Evolutionary conservation across 169 alveolate genomes (phyloP).

Genomic region (Haemoproteus tartakovskyi): DNA sequence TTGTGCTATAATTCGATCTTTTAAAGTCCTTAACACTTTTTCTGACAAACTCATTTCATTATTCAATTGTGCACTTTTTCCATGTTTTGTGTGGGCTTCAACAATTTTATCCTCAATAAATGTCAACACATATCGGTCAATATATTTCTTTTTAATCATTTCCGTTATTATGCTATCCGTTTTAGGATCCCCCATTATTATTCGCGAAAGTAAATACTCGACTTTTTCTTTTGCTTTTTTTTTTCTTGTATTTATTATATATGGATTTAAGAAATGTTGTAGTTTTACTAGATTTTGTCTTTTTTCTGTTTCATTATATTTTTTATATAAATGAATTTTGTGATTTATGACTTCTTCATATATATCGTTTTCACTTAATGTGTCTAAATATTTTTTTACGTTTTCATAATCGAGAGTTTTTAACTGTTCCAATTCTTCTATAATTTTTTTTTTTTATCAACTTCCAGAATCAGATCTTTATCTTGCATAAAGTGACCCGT

Average conservation of each 20-base stretch:
- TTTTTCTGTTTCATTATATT: conserved; percentile 53
- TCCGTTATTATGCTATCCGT: conserved; percentile 24
- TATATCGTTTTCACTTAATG: conserved; percentile 54
- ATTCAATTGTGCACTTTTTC: background rate
- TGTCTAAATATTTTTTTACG: conserved; percentile 15
- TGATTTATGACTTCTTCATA: conserved; percentile 62
- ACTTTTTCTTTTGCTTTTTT: conserved; percentile 62
- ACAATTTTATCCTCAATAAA: conserved; percentile 58
- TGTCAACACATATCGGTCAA: conserved; percentile 47
- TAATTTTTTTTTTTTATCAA: conserved; percentile 36
- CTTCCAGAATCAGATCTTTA: conserved; percentile 53
- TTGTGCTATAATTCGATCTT: conserved; percentile 56
- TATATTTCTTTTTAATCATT: conserved; percentile 30
- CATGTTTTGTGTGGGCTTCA: conserved; percentile 48
- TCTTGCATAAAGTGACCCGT: conserved; percentile 46
- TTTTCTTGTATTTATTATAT: conserved; percentile 38
- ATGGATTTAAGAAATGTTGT: conserved; percentile 42
- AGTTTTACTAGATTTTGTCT: conserved; percentile 13
- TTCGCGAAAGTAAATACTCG: conserved; percentile 26
- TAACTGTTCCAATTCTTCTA: conserved; percentile 55
- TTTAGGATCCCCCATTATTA: conserved; percentile 30
- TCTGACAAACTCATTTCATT: conserved; percentile 49
- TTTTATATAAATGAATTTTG: conserved; percentile 40
- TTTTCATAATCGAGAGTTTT: conserved; percentile 8
- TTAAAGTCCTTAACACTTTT: conserved; percentile 32